Percentiles rank a stretch among this genome's conserved stretches.
These are phyloP conservation scores for Metschnikowia reukaufii DNA, from an alignment of 805 yeast species.

Conservation along the genomic window DNA sequence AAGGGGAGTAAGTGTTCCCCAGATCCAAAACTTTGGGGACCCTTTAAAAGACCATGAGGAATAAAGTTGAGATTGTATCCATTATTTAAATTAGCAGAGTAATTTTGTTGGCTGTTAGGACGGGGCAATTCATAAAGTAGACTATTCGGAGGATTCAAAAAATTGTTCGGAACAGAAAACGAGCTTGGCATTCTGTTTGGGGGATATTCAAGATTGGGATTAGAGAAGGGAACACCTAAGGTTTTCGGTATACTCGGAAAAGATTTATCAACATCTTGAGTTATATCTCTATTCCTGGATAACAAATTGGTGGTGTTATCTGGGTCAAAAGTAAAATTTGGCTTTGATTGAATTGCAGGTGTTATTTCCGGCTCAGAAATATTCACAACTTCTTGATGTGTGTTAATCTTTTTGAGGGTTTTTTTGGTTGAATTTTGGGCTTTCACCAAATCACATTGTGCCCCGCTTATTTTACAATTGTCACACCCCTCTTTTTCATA, in stretches of 20 bases:
- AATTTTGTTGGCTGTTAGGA: neutral
- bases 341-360: too few species aligned
- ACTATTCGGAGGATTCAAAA: neutral
- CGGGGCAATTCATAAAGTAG: neutral
- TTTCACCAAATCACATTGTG: slow-evolving; percentile 21
- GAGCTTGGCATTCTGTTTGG: neutral
- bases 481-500: slow-evolving; percentile 26
- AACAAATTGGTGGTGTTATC: too few species aligned
- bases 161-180: neutral
- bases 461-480: slow-evolving; percentile 19
- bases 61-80: neutral
- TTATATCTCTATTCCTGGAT: too few species aligned
- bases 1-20: neutral
- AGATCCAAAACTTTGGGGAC: neutral
- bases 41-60: neutral
- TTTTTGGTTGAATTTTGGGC: neutral
- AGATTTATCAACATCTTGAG: too few species aligned
- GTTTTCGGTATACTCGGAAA: too few species aligned
- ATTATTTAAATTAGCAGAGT: neutral
- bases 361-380: too few species aligned
- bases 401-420: neutral
- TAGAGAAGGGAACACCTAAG: too few species aligned
- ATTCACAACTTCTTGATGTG: too few species aligned
- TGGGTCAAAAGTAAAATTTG: neutral
- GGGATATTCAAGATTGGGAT: neutral